phyloP scores from a whole-genome alignment of 768 basidiomycete genomes.

The Mrakia frigida region DNA sequence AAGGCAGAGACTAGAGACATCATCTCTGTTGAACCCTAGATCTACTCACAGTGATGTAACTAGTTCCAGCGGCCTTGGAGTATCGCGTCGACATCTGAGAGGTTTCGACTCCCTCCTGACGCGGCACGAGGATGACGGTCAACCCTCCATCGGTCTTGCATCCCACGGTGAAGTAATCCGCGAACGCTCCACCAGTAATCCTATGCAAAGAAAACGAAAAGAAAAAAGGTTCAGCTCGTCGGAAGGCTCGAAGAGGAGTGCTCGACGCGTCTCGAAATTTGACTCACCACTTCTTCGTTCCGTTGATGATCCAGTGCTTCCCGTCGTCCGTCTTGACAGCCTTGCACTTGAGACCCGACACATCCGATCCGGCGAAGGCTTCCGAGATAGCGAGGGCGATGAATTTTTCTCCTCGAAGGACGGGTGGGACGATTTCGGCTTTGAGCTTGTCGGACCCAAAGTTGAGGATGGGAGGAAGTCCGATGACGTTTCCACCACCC shows the following conservation, averaged over 20 bases:
- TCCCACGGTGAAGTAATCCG: slow-evolving; percentile 63
- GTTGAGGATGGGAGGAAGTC: slow-evolving; percentile 76
- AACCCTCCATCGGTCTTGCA: slow-evolving; percentile 55
- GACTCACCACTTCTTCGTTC: slow-evolving; percentile 66
- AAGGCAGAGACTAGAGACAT: too few species aligned
- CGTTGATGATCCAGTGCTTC: slow-evolving; percentile 74
- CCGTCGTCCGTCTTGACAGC: slow-evolving; percentile 77
- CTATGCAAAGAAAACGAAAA: slow-evolving; percentile 37
- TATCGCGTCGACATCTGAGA: slow-evolving; percentile 86
- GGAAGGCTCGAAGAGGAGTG: too few species aligned
- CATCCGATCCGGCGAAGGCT: slow-evolving; percentile 73
- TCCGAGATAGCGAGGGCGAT: slow-evolving; percentile 85
- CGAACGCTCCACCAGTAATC: slow-evolving; percentile 66
- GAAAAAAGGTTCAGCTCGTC: slow-evolving; percentile 32
- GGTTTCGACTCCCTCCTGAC: slow-evolving; percentile 74
- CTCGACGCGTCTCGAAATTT: too few species aligned
- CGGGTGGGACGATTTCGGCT: slow-evolving; percentile 64
- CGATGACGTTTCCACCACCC: slow-evolving; percentile 71
- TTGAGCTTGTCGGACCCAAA: slow-evolving; percentile 69
- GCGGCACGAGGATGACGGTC: slow-evolving; percentile 79
- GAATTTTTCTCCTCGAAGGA: slow-evolving; percentile 56
- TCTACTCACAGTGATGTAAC: slow-evolving; percentile 17
- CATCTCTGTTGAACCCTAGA: too few species aligned
- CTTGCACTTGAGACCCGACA: slow-evolving; percentile 63
- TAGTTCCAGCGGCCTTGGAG: slow-evolving; percentile 77